Conservation (phyloP, 75 land plant genomes). For the Selaginella moellendorffii region DNA sequence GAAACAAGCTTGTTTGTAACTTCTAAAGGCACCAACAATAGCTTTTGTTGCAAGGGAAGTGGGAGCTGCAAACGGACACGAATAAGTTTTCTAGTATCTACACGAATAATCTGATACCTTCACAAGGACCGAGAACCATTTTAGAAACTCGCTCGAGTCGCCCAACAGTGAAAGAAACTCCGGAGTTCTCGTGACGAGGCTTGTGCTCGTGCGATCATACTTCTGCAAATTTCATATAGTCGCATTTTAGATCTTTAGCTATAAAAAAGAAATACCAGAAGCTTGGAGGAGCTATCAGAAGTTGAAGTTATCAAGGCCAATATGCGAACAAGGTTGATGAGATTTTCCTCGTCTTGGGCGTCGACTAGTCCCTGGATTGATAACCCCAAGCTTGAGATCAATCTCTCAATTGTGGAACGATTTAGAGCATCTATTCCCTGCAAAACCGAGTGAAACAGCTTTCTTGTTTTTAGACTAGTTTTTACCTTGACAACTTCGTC, state of each 20-base stretch:
- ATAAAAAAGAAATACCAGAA: not conserved
- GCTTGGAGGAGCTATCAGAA: not conserved
- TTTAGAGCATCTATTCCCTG: slow-evolving; percentile 91
- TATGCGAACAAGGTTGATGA: slow-evolving; percentile 49
- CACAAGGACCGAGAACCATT: not conserved
- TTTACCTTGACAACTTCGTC: slow-evolving; percentile 77
- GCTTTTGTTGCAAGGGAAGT: slow-evolving; percentile 26
- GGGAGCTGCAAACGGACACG: slow-evolving; percentile 27
- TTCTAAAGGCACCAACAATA: slow-evolving; percentile 30
- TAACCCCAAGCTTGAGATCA: slow-evolving; percentile 22
- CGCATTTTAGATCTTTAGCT: not conserved
- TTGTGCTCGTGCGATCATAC: not conserved
- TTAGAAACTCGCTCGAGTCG: not conserved
- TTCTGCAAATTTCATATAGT: not conserved
- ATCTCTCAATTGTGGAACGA: slow-evolving; percentile 38
- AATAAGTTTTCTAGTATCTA: not conserved
- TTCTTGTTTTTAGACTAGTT: not conserved
- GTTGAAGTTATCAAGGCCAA: slow-evolving; percentile 23
- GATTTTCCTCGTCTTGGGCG: slow-evolving; percentile 56
- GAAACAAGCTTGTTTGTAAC: slow-evolving; percentile 37
- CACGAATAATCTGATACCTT: not conserved
- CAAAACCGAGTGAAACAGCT: not conserved
- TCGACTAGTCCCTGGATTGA: slow-evolving; percentile 27
- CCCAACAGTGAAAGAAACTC: not conserved
- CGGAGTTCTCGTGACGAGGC: not conserved